Base-by-base conservation (phyloP, 2,329 filamentous ascomycete species). In the Pestalotiopsis sp. region DNA sequence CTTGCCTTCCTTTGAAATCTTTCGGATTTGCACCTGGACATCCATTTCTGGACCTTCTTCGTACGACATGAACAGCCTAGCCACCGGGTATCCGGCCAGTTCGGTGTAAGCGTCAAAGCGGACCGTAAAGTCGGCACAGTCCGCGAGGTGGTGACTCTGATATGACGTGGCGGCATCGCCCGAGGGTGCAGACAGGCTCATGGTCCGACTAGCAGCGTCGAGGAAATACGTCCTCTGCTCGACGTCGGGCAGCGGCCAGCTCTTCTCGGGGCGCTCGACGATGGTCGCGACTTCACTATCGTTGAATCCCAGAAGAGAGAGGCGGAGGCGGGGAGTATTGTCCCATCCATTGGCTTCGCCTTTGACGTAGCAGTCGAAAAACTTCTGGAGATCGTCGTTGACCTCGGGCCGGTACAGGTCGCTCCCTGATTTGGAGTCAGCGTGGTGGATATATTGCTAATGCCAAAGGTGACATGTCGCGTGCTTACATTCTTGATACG, bases 391-490 rank as follows among this genome's bases (percentile, higher is more conserved):
- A 9, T 77, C 73, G 20, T 75, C 70, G 0, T 55, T 73, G 1
- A 68, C 56, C 4, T 70, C 66, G 1, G 64, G 39, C 7, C 39
- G 67, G 63, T 77, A 77, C 0, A 77, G n/a, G 57, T 77, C 75
- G 11, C 14, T 40, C 64, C 64, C 58, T 61, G 22, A 52, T 20
- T 58, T 7, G n/a, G 10, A 38, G 5, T 20, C 30, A 61, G 58
- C 30, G 38, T 22, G 5, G n/a, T 39, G 26, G n/a, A 13, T 9
- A n/a, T 17, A 26, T 4, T 58, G 14, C 56, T 30, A 10, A 26
- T 6, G 4, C 6, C 9, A 26, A 30, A 30, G 14, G 4, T 26
- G 7, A 11, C 24, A 17, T 58, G 3, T n/a, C 30, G 6, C 39
- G 14, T 17, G 11, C 63, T 14, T 57, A 65, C 63, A 66, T 59